Conservation (phyloP, 148 eudicot species). For the Fallopia convolvulus region DNA sequence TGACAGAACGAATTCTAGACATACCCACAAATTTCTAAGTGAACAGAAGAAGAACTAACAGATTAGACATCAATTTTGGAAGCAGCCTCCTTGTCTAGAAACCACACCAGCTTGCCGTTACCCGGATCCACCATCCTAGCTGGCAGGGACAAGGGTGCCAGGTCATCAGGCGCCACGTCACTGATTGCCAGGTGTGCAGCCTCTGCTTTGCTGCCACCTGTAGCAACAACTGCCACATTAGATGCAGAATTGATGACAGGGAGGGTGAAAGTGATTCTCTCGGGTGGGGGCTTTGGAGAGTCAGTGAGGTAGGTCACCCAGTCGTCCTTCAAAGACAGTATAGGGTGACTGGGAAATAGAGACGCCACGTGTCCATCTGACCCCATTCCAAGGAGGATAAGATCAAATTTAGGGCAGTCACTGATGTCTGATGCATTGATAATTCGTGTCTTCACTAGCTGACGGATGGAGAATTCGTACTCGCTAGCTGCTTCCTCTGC, state of each 20-base stretch:
- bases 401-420: conserved; percentile 92
- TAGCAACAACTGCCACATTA: conserved; percentile 65
- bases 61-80: conserved; percentile 33
- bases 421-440: conserved; percentile 59
- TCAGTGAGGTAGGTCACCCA: conserved; percentile 83
- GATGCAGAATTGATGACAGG: conserved; percentile 82
- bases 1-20: neutral
- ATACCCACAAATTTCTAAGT: conserved; percentile 2
- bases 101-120: conserved; percentile 60
- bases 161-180: conserved; percentile 27
- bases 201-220: conserved; percentile 62
- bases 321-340: conserved; percentile 40
- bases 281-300: conserved; percentile 83
- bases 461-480: conserved; percentile 76
- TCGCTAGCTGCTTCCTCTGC: conserved; percentile 89
- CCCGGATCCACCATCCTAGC: conserved; percentile 61
- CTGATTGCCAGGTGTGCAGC: conserved; percentile 39
- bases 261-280: conserved; percentile 82
- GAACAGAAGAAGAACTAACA: neutral
- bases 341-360: conserved; percentile 68
- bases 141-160: conserved; percentile 29
- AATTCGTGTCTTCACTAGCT: conserved; percentile 65
- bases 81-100: conserved; percentile 56
- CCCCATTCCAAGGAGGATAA: conserved; percentile 82
- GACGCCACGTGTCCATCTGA: conserved; percentile 94